Percentiles rank a stretch among this genome's conserved stretches.
phyloP scores from a whole-genome alignment of 2,329 filamentous ascomycete genomes.

The Aspergillus fructus region DNA sequence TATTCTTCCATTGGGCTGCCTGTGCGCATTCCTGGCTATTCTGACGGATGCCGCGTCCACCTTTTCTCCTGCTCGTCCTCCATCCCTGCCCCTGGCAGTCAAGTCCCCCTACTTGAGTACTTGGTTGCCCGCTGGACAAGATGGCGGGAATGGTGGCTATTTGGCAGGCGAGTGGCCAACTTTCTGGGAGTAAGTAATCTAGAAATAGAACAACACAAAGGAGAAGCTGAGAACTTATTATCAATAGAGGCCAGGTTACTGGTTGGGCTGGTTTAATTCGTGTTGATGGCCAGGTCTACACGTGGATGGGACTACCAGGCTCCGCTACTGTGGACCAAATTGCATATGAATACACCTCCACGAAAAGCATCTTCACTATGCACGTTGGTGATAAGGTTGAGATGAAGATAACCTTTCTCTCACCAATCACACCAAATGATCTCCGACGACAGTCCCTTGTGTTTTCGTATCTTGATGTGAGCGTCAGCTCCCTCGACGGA shows the following conservation, averaged over 20 bases:
- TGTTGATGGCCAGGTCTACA: constrained; percentile 64
- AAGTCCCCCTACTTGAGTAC: constrained; percentile 72
- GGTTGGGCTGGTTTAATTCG: constrained; percentile 70
- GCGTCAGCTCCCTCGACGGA: constrained; percentile 63
- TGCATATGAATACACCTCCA: constrained; percentile 69
- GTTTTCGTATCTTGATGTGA: constrained; percentile 69
- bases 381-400: constrained; percentile 60
- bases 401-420: constrained; percentile 69
- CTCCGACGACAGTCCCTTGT: constrained; percentile 66
- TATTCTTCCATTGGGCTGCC: constrained; percentile 24
- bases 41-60: constrained; percentile 45
- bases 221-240: neutral
- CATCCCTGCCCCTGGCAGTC: constrained; percentile 70
- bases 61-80: constrained; percentile 65
- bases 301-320: constrained; percentile 65
- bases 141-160: constrained; percentile 64
- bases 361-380: constrained; percentile 68
- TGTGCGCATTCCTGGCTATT: constrained; percentile 25
- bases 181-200: constrained; percentile 63
- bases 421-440: constrained; percentile 67
- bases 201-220: neutral
- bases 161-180: constrained; percentile 68
- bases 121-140: constrained; percentile 63
- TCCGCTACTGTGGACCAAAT: constrained; percentile 55
- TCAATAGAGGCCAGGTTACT: constrained; percentile 51